A percentile compares a stretch with the other conserved stretches of the same genome.
Evolutionary conservation across 2,329 filamentous ascomycete species (phyloP).

Genomic region (Fusarium pininemorale): DNA sequence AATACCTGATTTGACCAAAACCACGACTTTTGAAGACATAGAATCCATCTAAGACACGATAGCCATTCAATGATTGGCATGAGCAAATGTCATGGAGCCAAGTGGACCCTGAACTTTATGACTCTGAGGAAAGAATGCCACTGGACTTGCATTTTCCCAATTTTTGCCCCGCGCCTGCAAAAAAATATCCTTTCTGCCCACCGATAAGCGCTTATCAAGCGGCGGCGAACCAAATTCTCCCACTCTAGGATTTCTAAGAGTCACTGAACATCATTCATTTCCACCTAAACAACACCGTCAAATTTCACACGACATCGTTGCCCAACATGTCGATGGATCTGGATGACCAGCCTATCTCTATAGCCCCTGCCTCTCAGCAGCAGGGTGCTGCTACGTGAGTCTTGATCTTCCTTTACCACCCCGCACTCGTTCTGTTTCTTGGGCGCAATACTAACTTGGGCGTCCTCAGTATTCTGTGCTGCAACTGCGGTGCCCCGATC

Average conservation of each 20-base stretch:
- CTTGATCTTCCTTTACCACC: not conserved
- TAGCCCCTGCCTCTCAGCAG: constrained; percentile 46
- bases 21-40: not conserved
- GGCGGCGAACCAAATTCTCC: constrained; percentile 51
- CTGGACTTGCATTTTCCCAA: constrained; percentile 11
- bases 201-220: constrained; percentile 52
- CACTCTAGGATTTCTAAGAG: constrained; percentile 37
- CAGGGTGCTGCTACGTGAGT: constrained; percentile 54
- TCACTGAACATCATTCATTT: constrained; percentile 34
- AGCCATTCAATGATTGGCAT: constrained; percentile 23
- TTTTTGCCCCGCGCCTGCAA: constrained; percentile 38
- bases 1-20: constrained; percentile 16
- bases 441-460: constrained; percentile 25
- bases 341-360: constrained; percentile 53
- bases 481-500: constrained; percentile 95
- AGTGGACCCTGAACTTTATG: constrained; percentile 34
- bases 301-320: constrained; percentile 24
- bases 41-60: constrained; percentile 17
- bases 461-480: constrained; percentile 78
- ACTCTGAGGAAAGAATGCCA: constrained; percentile 8
- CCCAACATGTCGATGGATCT: constrained; percentile 55
- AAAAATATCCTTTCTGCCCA: constrained; percentile 32
- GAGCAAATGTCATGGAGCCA: constrained; percentile 8
- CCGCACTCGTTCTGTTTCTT: constrained; percentile 17
- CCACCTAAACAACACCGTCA: constrained; percentile 25